Percentiles rank a stretch among this genome's conserved stretches.
These are phyloP conservation scores for Graphilbum fragrans DNA, from an alignment of 2,329 filamentous ascomycete genomes.

Conservation along the genomic window DNA sequence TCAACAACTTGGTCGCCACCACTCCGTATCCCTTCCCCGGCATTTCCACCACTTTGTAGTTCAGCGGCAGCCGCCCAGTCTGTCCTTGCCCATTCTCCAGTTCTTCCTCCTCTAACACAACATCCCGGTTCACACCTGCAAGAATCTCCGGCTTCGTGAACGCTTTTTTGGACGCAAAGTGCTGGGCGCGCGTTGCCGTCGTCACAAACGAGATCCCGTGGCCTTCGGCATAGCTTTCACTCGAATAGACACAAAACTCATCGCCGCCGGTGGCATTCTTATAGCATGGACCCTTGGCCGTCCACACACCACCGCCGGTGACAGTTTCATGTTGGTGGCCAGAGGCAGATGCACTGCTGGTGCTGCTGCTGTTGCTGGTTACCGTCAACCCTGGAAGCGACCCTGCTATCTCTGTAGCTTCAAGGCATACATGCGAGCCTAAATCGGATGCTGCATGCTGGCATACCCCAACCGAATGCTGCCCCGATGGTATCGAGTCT, in stretches of 20 bases:
- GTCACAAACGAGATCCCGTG: conserved; percentile 27
- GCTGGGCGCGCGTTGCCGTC: conserved; percentile 18
- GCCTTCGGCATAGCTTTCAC: conserved; percentile 20
- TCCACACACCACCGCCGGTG: too few species aligned
- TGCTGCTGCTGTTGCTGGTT: too few species aligned
- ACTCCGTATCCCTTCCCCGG: conserved; percentile 26
- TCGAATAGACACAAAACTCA: conserved; percentile 23
- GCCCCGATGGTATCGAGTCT: too few species aligned
- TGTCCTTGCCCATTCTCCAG: too few species aligned
- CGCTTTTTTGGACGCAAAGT: conserved; percentile 15
- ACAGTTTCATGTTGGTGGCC: too few species aligned
- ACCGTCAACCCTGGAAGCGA: too few species aligned
- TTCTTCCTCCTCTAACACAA: too few species aligned
- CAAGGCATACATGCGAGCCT: too few species aligned
- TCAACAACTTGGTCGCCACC: conserved; percentile 20
- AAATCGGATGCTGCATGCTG: too few species aligned
- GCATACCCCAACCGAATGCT: too few species aligned
- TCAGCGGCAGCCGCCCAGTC: not conserved
- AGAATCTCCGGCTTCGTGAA: conserved; percentile 15
- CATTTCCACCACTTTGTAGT: conserved; percentile 21
- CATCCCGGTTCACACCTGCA: conserved; percentile 15
- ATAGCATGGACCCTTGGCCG: conserved; percentile 15
- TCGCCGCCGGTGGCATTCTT: conserved; percentile 8
- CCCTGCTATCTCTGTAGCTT: too few species aligned
- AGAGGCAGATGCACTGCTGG: too few species aligned